These are phyloP conservation scores for Evernia prunastri DNA, from an alignment of 495 filamentous ascomycete species.

Conservation along the genomic window DNA sequence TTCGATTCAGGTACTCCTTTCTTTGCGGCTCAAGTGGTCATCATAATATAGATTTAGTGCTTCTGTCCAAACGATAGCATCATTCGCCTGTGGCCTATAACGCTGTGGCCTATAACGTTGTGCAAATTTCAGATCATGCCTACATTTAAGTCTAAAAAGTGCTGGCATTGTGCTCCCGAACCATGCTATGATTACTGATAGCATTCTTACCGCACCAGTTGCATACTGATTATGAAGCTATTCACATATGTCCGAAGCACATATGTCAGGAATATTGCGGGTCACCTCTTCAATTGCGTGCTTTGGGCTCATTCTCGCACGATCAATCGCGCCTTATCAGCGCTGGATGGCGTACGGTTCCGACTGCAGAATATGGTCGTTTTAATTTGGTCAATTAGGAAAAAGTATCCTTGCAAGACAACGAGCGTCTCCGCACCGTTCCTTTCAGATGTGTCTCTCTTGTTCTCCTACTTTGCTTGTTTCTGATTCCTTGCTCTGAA, in stretches of 20 bases:
- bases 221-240: constrained; percentile 5
- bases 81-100: too few relatives aligned
- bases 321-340: constrained; percentile 19
- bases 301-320: constrained; percentile 16
- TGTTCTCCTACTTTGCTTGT: neutral
- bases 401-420: neutral
- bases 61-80: neutral
- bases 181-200: neutral
- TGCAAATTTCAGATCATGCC: neutral
- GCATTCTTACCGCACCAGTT: neutral
- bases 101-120: neutral
- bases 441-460: neutral
- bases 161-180: neutral
- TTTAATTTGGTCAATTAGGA: constrained; percentile 10
- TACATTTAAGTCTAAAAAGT: neutral
- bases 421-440: neutral
- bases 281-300: constrained; percentile 13
- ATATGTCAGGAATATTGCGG: neutral
- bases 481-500: neutral
- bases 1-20: too few relatives aligned
- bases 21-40: too few relatives aligned
- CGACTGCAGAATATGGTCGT: constrained; percentile 4
- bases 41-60: neutral
- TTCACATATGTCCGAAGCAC: constrained; percentile 4
- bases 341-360: constrained; percentile 6